These are phyloP conservation scores for Tricholoma hemisulphureum DNA, from an alignment of 768 basidiomycete genomes.

Conservation along the genomic window DNA sequence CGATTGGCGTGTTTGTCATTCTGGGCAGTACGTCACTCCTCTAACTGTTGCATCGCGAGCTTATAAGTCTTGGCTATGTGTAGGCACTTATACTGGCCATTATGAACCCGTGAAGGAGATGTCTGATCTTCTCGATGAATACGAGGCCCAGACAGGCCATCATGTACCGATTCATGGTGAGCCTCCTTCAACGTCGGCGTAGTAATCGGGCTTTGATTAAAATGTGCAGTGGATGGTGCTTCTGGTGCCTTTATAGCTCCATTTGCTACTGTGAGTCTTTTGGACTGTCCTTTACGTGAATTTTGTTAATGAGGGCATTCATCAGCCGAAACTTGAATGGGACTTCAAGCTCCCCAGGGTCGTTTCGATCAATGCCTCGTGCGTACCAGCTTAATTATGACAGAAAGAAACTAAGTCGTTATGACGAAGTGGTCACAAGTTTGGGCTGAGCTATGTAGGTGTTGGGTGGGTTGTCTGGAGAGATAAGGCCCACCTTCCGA, in stretches of 20 bases:
- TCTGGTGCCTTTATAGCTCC: slow-evolving; percentile 69
- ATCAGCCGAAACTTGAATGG: slow-evolving; percentile 57
- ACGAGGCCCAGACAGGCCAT: slow-evolving; percentile 58
- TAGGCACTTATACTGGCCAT: slow-evolving; percentile 63
- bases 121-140: slow-evolving; percentile 67
- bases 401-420: slow-evolving; percentile 45
- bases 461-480: slow-evolving; percentile 75
- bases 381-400: slow-evolving; percentile 13
- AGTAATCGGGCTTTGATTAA: neutral
- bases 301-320: slow-evolving; percentile 33
- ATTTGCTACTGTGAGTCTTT: slow-evolving; percentile 42
- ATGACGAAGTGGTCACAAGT: slow-evolving; percentile 59
- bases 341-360: slow-evolving; percentile 65
- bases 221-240: slow-evolving; percentile 53
- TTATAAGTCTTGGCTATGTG: no score
- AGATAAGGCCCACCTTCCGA: slow-evolving; percentile 60
- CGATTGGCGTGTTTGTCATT: slow-evolving; percentile 65
- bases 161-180: slow-evolving; percentile 70
- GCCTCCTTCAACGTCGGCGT: slow-evolving; percentile 17
- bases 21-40: slow-evolving; percentile 32
- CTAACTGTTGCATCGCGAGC: no score
- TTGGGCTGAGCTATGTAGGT: slow-evolving; percentile 54
- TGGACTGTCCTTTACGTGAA: slow-evolving; percentile 3
- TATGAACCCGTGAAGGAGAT: slow-evolving; percentile 86
- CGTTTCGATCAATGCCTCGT: slow-evolving; percentile 58